Evolutionary conservation across 164 flowering plant species (phyloP), one percentile per base, ranked within the genome.

Genomic region (Aristolochia californica): DNA sequence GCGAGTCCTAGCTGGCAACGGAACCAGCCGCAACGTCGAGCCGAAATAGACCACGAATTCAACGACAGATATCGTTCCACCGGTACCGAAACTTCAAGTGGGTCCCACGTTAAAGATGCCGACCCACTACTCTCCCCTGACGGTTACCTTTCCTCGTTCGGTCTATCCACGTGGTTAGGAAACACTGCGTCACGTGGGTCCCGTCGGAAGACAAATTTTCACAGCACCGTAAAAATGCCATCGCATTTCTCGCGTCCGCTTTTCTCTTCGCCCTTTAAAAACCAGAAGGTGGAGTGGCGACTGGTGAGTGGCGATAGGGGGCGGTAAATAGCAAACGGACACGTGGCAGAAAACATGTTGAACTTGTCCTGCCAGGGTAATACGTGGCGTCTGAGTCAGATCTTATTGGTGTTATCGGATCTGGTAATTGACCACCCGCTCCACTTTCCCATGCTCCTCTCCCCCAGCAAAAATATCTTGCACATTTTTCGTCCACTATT

Each of bases 81-180:
- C 80, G 74, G 71, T 80, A 77, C 68, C 78, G 85, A 78, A 74
- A 78, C 71, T 74, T 74, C 77, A 83, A 78, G 58, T 70, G 75
- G 82, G 79, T 0, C 78, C 83, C 81, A 57, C 68, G 25, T 43
- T 16, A 53, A 8, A 57, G 67, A 66, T 66, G 66, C 70, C 75
- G 62, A 63, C 65, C 70, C 63, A 56, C 53, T 62, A 65, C 73
- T 21, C 18, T 58, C 70, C 65, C 70, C 60, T 70, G 59, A 52
- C n/a, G n/a, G n/a, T n/a, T n/a, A 70, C 65, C 75, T 70, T 67
- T 50, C 65, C 75, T 59, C 60, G 70, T 66, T 70, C 52, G 64
- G 30, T 45, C 55, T 66, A 66, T 72, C 71, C 77, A 76, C 69
- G 57, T 40, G 40, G 20, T 34, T 34, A 34, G 1, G 10, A 34